Evolutionary conservation across 2,329 filamentous ascomycete species (phyloP), one percentile per base, ranked within the genome.

Genomic region (Hypoxylon rubiginosum): DNA sequence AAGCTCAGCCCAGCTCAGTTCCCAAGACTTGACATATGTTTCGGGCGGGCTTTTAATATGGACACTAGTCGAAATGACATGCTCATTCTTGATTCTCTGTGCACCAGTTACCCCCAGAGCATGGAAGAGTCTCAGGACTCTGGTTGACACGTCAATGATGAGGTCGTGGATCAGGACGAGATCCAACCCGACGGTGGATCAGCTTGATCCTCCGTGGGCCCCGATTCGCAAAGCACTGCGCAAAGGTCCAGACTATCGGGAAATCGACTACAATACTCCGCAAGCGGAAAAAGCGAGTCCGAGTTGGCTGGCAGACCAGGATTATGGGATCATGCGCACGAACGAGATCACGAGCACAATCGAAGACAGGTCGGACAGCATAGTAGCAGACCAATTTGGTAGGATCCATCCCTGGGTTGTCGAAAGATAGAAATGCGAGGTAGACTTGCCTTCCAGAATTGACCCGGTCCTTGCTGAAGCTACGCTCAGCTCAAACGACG

Each of bases 291-390:
- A 28, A 7, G 5, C 24, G 10, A 48, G 21, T n/a, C 13, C 45
- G 19, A 48, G 24, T 7, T 28, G 24, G 45, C 45, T 10, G 24
- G n/a, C 15, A 15, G 24, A 48, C 4, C 5, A 48, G 10, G n/a
- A 28, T 15, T 21, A 28, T 28, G 24, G 45, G 21, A 48, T 48
- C 11, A 48, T 48, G 19, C n/a, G 24, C 45, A 48, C 45, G 13
- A 48, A 48, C 13, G 45, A 48, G 13, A 48, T 48, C 45, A 48
- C 13, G 4, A 48, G 45, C 21, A 48, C 45, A 8, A 15, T 48
- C 10, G 13, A 48, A 21, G 45, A 48, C 11, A 48, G 19, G 21
- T 48, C 45, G 3, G 24, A 26, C 21, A 48, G 21, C 45, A 48
- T 28, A 21, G 45, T 24, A 6, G 45, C 24, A 6, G 45, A 48